Percentiles rank a stretch among this genome's conserved stretches.
These are phyloP conservation scores for Jackrogersella minutella DNA, from an alignment of 495 filamentous ascomycete genomes.

Conservation along the genomic window DNA sequence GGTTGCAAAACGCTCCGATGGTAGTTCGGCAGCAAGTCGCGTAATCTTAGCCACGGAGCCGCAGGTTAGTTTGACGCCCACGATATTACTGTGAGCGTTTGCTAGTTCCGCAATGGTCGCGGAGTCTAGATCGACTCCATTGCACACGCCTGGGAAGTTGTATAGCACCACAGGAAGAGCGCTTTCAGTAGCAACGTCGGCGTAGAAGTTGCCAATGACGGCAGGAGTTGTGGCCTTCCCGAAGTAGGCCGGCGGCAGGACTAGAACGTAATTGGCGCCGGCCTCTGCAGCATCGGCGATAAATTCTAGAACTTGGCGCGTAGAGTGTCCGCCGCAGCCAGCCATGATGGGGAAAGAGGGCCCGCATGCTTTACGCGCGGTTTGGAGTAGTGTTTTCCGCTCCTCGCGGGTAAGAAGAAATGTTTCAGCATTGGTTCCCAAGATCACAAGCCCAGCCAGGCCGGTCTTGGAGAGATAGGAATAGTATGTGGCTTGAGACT, in stretches of 20 bases:
- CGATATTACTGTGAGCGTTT: slow-evolving; percentile 54
- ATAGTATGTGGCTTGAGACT: slow-evolving; percentile 61
- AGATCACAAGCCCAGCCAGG: slow-evolving; percentile 65
- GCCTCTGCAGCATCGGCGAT: slow-evolving; percentile 64
- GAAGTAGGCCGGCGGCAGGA: slow-evolving; percentile 72
- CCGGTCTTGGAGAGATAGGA: slow-evolving; percentile 62
- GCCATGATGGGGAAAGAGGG: slow-evolving; percentile 67
- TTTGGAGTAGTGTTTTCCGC: slow-evolving; percentile 57
- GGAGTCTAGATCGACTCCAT: slow-evolving; percentile 73
- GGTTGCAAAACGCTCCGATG: slow-evolving; percentile 64
- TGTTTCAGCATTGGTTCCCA: slow-evolving; percentile 72
- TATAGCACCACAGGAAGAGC: slow-evolving; percentile 70
- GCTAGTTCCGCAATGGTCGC: slow-evolving; percentile 65
- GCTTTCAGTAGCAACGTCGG: slow-evolving; percentile 60
- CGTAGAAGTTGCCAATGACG: slow-evolving; percentile 69
- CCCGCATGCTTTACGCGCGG: slow-evolving; percentile 62
- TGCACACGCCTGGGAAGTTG: slow-evolving; percentile 77
- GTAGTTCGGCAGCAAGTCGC: slow-evolving; percentile 60
- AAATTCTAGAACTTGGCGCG: slow-evolving; percentile 67
- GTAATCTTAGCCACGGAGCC: slow-evolving; percentile 71
- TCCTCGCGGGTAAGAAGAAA: slow-evolving; percentile 71
- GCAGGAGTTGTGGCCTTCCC: slow-evolving; percentile 64
- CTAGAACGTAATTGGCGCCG: slow-evolving; percentile 67
- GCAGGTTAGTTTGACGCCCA: slow-evolving; percentile 75
- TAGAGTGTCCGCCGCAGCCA: slow-evolving; percentile 70